Conservation (phyloP, 352 stramenopile genomes). For the Pythium utonaiense region DNA sequence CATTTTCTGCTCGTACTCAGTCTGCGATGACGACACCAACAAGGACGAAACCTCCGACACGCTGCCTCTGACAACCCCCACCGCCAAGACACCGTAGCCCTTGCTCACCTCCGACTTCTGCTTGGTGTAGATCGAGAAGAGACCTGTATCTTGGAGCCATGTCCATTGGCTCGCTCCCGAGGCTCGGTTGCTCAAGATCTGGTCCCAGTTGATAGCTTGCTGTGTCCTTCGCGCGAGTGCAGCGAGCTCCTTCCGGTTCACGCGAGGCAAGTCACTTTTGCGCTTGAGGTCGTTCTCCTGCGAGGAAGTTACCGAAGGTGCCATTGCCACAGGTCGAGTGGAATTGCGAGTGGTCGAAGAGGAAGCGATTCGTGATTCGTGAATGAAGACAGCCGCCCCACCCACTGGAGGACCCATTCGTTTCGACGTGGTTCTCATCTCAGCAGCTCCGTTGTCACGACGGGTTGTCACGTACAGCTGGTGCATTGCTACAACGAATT, state of each 20-base stretch:
- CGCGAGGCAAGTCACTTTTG: neutral
- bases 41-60: conserved; percentile 10
- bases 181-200: neutral
- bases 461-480: neutral
- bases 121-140: neutral
- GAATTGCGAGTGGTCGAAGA: neutral
- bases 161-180: neutral
- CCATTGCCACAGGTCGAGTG: neutral
- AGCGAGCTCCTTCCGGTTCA: neutral
- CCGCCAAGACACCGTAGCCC: conserved; percentile 6
- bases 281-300: neutral
- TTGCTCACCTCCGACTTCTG: neutral
- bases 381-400: neutral
- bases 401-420: too few species aligned
- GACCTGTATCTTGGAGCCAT: neutral
- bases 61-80: conserved; percentile 6
- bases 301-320: neutral
- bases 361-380: neutral
- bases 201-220: neutral
- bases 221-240: neutral
- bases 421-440: neutral
- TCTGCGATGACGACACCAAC: neutral
- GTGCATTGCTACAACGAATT: neutral
- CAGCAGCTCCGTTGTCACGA: neutral
- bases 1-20: conserved; percentile 11